Conservation (phyloP, 106 monocot species). For the Allium cepa region DNA sequence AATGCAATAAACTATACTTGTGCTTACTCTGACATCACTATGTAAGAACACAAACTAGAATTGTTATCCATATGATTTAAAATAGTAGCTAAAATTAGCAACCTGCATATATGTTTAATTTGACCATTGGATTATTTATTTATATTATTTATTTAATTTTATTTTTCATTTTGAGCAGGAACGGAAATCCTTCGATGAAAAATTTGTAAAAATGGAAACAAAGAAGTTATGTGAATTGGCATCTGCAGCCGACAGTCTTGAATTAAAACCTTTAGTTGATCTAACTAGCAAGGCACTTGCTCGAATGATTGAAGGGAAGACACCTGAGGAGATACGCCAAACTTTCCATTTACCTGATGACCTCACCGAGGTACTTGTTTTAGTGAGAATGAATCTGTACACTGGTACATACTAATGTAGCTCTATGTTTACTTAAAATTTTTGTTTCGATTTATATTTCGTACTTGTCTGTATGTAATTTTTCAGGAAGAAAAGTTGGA, state of each 20-base stretch:
- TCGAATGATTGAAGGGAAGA: slow-evolving; percentile 91
- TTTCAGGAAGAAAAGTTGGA: slow-evolving; percentile 92
- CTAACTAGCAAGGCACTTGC: slow-evolving; percentile 89
- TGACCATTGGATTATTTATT: not conserved
- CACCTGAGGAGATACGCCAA: slow-evolving; percentile 93
- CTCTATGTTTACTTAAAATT: not conserved
- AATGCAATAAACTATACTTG: too few relatives aligned
- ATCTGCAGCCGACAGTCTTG: slow-evolving; percentile 91
- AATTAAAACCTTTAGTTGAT: slow-evolving; percentile 87
- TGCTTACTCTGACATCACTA: too few relatives aligned
- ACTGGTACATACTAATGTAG: not conserved
- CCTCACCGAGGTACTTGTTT: slow-evolving; percentile 73
- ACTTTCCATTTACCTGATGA: slow-evolving; percentile 97
- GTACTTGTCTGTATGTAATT: not conserved
- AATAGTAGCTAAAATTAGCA: too few relatives aligned
- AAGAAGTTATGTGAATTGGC: slow-evolving; percentile 81
- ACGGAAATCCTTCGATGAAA: slow-evolving; percentile 87
- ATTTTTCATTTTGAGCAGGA: slow-evolving; percentile 33
- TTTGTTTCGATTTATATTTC: not conserved
- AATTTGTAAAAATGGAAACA: slow-evolving; percentile 73
- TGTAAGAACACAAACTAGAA: too few relatives aligned
- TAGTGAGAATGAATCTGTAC: too few relatives aligned
- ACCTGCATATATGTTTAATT: too few relatives aligned
- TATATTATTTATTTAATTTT: not conserved
- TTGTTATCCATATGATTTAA: too few relatives aligned